Evolutionary conservation across 176 grass and related monocot genomes (phyloP).

Genomic region (Dendrocalamus sinicus): DNA sequence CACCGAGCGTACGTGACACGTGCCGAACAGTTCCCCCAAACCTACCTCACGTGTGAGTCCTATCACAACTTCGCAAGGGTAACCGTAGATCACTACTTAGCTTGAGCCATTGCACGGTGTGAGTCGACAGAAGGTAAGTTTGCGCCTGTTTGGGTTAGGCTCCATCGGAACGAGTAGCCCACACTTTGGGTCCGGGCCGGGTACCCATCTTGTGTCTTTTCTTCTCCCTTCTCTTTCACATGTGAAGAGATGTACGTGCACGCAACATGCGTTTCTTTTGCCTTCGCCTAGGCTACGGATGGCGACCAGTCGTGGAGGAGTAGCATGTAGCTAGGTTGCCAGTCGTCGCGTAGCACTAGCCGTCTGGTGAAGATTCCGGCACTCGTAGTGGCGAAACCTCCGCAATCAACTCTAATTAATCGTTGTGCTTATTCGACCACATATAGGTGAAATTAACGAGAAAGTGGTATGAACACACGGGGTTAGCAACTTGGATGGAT

Average conservation of each 20-base stretch:
- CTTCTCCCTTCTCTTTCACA: neutral
- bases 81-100: neutral
- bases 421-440: slow-evolving; percentile 1
- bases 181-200: no score
- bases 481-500: neutral
- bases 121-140: neutral
- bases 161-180: slow-evolving; percentile 41
- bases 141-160: neutral
- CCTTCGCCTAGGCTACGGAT: neutral
- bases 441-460: neutral
- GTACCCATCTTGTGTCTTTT: neutral
- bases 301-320: neutral
- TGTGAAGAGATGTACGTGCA: slow-evolving; percentile 47
- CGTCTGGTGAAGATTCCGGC: slow-evolving; percentile 21
- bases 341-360: neutral
- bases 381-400: neutral
- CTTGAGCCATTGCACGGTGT: neutral
- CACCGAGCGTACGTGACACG: slow-evolving; percentile 44
- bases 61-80: no score
- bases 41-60: neutral
- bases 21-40: slow-evolving; percentile 40
- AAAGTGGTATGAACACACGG: neutral
- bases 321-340: neutral
- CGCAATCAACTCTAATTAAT: slow-evolving; percentile 43
- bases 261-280: slow-evolving; percentile 3